Evolutionary conservation across 345 rosid species (phyloP).

Genomic region (Bruguiera gymnorhiza): DNA sequence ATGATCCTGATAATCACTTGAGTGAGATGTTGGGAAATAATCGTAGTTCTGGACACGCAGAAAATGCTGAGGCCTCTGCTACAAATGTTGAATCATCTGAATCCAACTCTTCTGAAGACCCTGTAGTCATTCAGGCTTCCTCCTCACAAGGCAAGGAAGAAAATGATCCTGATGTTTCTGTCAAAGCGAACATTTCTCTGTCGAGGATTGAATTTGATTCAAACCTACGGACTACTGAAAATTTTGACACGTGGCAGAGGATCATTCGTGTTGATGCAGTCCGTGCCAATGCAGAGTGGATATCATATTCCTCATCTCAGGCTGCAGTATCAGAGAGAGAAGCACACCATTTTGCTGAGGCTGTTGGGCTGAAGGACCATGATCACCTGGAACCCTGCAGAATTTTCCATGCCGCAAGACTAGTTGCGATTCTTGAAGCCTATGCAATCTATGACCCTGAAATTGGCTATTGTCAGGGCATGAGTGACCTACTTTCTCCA

Average conservation of each 20-base stretch:
- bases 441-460: conserved; percentile 85
- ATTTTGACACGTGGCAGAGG: conserved; percentile 83
- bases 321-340: conserved; percentile 54
- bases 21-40: not conserved
- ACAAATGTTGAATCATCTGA: conserved; percentile 45
- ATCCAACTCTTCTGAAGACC: conserved; percentile 69
- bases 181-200: conserved; percentile 33
- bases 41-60: not conserved
- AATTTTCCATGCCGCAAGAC: conserved; percentile 86
- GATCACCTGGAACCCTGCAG: conserved; percentile 70
- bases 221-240: conserved; percentile 42
- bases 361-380: conserved; percentile 76
- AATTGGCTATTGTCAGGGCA: conserved; percentile 98
- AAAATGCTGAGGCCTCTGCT: not conserved
- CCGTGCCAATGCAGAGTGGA: conserved; percentile 89
- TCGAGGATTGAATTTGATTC: conserved; percentile 33
- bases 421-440: conserved; percentile 93
- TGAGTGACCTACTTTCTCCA: conserved; percentile 97
- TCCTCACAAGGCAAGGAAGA: conserved; percentile 44
- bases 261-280: conserved; percentile 97
- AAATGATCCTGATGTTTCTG: conserved; percentile 29
- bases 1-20: not conserved
- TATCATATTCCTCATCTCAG: conserved; percentile 52
- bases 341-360: conserved; percentile 65
- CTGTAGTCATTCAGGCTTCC: conserved; percentile 47